Evolutionary conservation across 129 eudicot genomes (phyloP).

Genomic region (Helianthus annuus): DNA sequence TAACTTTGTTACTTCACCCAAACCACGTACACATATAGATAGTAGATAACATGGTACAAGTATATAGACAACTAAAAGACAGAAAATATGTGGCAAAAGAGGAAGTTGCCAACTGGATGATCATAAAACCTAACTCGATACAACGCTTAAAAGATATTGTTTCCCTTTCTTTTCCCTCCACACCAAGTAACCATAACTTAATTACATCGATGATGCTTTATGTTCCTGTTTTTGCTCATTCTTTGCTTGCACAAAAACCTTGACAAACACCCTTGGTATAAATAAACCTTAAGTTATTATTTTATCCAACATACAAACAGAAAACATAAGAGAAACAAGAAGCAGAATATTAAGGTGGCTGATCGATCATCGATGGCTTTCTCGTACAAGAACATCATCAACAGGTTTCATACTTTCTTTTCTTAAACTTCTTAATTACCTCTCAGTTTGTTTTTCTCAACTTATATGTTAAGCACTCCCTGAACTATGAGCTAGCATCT

Average conservation of each 20-base stretch:
- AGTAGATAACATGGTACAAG: too few species aligned
- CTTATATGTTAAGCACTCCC: neutral
- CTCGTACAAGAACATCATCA: constrained; percentile 34
- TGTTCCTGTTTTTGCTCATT: constrained; percentile 6
- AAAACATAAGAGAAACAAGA: neutral
- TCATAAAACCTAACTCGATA: neutral
- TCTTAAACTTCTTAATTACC: neutral
- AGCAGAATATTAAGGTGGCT: constrained; percentile 4
- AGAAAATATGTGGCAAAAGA: neutral
- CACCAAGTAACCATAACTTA: constrained; percentile 21
- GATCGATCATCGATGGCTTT: constrained; percentile 26
- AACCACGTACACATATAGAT: too few species aligned
- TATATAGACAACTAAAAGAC: too few species aligned
- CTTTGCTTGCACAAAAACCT: constrained; percentile 29
- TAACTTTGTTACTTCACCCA: neutral
- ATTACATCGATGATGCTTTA: neutral
- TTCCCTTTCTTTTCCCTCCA: constrained; percentile 19
- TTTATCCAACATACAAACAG: neutral
- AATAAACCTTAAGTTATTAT: constrained; percentile 11
- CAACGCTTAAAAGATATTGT: constrained; percentile 10
- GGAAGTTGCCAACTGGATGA: neutral
- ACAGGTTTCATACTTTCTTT: constrained; percentile 33
- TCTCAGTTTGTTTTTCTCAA: neutral
- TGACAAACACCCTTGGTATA: constrained; percentile 17
- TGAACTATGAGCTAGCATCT: too few species aligned